Base-by-base conservation (phyloP, 352 stramenopile genomes). In the Phytopythium boreale region DNA sequence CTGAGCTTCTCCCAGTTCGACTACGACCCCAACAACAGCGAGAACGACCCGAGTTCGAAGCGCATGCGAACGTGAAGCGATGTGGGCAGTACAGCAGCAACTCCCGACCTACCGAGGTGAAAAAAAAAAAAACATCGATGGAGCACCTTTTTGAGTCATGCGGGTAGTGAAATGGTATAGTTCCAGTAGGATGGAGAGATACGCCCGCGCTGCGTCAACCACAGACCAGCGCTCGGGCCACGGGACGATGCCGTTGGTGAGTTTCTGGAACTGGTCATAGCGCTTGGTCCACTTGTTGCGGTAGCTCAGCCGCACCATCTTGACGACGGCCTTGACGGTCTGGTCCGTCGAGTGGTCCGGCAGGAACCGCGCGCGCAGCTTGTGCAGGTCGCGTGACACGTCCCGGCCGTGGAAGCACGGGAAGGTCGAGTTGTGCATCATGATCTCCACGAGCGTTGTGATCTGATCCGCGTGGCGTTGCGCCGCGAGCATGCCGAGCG, bases 201-300 rank as follows among this genome's bases (percentile, higher is more conserved):
- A 43, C 22, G 17, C 29, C 3, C 34, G 37, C 37, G 19, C 12
- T 15, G 4, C 37, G 17, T 15, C 37, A 44, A 12, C 12, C 37
- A 44, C 41, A 0, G 20, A 7, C 17, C 22, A 46, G 41, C 46
- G n/a, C 22, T 63, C 24, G 15, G 0, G 10, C 41, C 77, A 95
- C 9, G 83, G 84, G 36, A 92, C 37, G 64, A 96, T 97, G 24
- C 87, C 86, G 69, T 97, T 97, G 27, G 82, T 97, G 62, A 89
- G 87, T 61, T 98, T 88, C 68, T 98, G 93, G 72, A 98, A 98
- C 56, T 91, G 72, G 71, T 98, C 93, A 73, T 98, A 98, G 24
- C 95, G 70, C 65, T 93, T 93, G 11, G 95, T 98, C 64, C 93
- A 97, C 63, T 81, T 87, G 78, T 97, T 92, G 59, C 98, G 89